Percentiles rank a stretch among this genome's conserved stretches.
phyloP scores from a whole-genome alignment of 768 basidiomycete species.

The Boletus sp. region DNA sequence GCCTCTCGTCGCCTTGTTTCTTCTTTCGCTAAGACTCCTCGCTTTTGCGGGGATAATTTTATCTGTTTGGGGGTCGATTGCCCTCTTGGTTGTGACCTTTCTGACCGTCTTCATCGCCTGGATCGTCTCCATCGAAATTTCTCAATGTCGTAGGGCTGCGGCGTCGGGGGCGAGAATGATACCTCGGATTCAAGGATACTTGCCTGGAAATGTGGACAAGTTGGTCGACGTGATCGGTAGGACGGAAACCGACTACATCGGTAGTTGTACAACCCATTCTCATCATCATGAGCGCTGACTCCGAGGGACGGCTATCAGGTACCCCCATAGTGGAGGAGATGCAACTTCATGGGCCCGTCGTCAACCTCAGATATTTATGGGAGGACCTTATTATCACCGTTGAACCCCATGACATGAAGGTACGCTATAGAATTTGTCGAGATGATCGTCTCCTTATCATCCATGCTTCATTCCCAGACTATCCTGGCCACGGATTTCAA shows the following conservation, averaged over 20 bases:
- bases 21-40: conserved; percentile 13
- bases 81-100: conserved; percentile 2
- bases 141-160: conserved; percentile 18
- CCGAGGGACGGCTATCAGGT: conserved; percentile 18
- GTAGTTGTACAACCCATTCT: conserved; percentile 16
- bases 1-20: conserved; percentile 8
- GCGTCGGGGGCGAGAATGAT: conserved; percentile 25
- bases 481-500: conserved; percentile 44
- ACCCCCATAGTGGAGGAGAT: conserved; percentile 21
- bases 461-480: conserved; percentile 21
- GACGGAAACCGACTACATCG: conserved; percentile 34
- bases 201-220: conserved; percentile 36
- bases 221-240: conserved; percentile 19
- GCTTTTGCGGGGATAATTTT: conserved; percentile 10
- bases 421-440: background rate
- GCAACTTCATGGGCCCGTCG: conserved; percentile 21
- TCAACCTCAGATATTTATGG: conserved; percentile 50
- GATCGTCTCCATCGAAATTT: conserved; percentile 1
- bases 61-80: background rate
- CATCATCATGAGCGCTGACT: background rate
- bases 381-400: conserved; percentile 46
- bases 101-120: conserved; percentile 1
- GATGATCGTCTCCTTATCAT: background rate
- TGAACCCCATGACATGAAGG: conserved; percentile 48
- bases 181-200: conserved; percentile 31